phyloP scores from a whole-genome alignment of 306 rosid species.

The peach (Prunus persica) region Prunus_persica_NCBIv2 NC_034013.1:1694001-1694500 shows the following conservation, averaged over 20 bases:
- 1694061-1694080: too few relatives aligned
- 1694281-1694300: constrained; percentile 65
- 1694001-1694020: too few relatives aligned
- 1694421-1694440: constrained; percentile 39
- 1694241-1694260: constrained; percentile 12
- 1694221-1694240: background rate
- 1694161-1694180: background rate
- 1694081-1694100: too few relatives aligned
- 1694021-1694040: too few relatives aligned
- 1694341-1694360: constrained; percentile 85
- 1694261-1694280: constrained; percentile 34
- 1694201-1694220: background rate
- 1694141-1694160: too few relatives aligned
- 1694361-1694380: constrained; percentile 89
- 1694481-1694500: background rate
- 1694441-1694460: background rate
- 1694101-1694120: too few relatives aligned
- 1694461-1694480: background rate
- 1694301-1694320: constrained; percentile 38
- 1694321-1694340: constrained; percentile 50
- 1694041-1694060: too few relatives aligned
- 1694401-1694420: constrained; percentile 63
- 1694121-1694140: too few relatives aligned
- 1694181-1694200: background rate
- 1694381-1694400: constrained; percentile 81